Evolutionary conservation across 2,329 filamentous ascomycete species (phyloP).

Genomic region (Thelonectria blattea): DNA sequence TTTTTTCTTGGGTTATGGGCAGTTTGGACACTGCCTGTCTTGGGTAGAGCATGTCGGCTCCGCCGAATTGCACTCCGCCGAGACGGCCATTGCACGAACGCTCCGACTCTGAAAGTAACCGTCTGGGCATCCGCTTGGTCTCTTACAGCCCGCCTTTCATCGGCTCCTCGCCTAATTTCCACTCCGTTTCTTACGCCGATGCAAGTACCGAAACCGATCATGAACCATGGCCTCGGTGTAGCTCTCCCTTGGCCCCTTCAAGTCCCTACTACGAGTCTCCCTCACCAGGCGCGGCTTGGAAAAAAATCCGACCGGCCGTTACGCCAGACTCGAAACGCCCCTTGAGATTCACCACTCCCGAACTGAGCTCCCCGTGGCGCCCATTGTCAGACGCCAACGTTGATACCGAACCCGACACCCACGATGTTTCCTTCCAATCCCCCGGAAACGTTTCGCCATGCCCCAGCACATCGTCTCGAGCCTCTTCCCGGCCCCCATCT

Average conservation of each 20-base stretch:
- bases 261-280: conserved; percentile 34
- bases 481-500: conserved; percentile 38
- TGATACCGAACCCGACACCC: conserved; percentile 28
- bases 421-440: conserved; percentile 23
- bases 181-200: conserved; percentile 36
- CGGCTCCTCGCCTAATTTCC: conserved; percentile 38
- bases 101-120: conserved; percentile 38
- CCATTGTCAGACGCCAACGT: conserved; percentile 19
- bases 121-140: conserved; percentile 46
- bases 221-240: conserved; percentile 23
- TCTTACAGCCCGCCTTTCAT: conserved; percentile 48
- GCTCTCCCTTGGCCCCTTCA: conserved; percentile 28
- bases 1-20: conserved; percentile 31
- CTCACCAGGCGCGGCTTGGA: conserved; percentile 32
- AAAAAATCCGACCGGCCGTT: conserved; percentile 25
- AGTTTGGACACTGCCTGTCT: conserved; percentile 28
- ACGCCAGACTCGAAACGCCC: conserved; percentile 27
- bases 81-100: conserved; percentile 40
- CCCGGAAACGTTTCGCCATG: conserved; percentile 12
- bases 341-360: conserved; percentile 27
- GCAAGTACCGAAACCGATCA: conserved; percentile 32
- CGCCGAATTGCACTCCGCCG: conserved; percentile 40
- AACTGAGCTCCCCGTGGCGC: conserved; percentile 31
- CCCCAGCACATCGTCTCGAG: conserved; percentile 26
- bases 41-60: conserved; percentile 44